A percentile compares a stretch with the other conserved stretches of the same genome.
Evolutionary conservation across 257 asterid species (phyloP).

Genomic region (Sherardia arvensis): DNA sequence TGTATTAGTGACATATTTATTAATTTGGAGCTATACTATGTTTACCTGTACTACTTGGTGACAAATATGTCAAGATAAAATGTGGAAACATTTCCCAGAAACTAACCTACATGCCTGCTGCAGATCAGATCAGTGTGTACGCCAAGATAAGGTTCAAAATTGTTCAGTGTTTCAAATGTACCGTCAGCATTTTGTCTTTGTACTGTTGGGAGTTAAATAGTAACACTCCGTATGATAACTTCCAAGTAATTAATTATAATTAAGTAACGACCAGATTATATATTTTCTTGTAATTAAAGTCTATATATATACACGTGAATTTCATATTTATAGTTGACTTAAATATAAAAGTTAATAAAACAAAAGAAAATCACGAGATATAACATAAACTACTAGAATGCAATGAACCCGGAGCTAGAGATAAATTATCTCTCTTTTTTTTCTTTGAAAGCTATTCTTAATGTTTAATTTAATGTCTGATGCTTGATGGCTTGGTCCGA

Average conservation of each 20-base stretch:
- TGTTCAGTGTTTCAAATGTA: background rate
- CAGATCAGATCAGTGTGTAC: too few species aligned
- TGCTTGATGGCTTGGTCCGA: background rate
- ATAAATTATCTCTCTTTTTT: too few species aligned
- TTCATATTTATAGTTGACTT: background rate
- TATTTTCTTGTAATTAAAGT: background rate
- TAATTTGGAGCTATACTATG: too few species aligned
- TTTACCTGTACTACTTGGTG: too few species aligned
- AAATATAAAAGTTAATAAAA: background rate
- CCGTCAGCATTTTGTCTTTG: background rate
- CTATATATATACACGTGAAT: background rate
- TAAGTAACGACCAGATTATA: too few species aligned
- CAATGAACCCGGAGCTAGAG: background rate
- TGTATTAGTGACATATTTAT: too few species aligned
- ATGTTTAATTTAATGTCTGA: background rate
- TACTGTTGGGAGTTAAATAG: background rate
- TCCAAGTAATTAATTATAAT: background rate
- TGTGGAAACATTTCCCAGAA: background rate
- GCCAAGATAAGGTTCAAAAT: background rate
- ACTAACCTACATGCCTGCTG: too few species aligned
- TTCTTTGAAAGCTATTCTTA: background rate
- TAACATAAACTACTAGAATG: background rate
- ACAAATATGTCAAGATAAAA: background rate
- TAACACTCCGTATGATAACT: too few species aligned
- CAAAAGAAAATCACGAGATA: background rate